Evolutionary conservation across 164 flowering plant genomes (phyloP), one percentile per base, ranked within the genome.

Genomic region (Magnolia officinalis): DNA sequence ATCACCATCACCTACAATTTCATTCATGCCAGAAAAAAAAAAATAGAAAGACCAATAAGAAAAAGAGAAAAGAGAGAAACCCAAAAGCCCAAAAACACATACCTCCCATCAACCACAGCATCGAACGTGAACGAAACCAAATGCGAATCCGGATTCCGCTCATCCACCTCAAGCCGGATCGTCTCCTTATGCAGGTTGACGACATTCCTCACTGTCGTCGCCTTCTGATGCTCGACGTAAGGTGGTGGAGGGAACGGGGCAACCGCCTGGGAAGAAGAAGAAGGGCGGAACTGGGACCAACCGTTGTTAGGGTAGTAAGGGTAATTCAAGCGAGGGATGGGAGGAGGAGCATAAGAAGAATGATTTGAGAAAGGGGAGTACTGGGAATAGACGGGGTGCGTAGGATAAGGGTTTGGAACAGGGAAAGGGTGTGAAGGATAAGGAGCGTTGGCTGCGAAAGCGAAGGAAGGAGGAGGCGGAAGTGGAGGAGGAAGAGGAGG

Each of bases 81-180:
- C 64, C 18, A 37, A 70, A 63, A 74, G 20, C 59, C 29, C 13
- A 55, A 68, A 67, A 72, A 45, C 21, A 9, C 55, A 50, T 78
- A 96, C 97, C 98, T 92, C 31, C 99, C 98, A 86, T 92, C 95
- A 70, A 83, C 82, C 80, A 87, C 20, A 16, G 99, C 94, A 76
- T 96, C 99, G 59, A 96, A 92, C 16, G 89, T 87, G 79, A 96
- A 94, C 29, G 93, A 89, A 55, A 94, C 92, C 89, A 96, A 83
- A 83, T 83, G 82, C 16, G 76, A 82, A 77, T 89, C 98, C 6
- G 91, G 96, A 76, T 92, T 84, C 58, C 64, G 75, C 82, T 88
- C 90, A 83, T 94, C 97, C 18, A 81, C 83, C 78, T 85, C 89
- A 24, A 96, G 73, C 88, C 81, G 79, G 71, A 96, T 75, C 14